Evolutionary conservation across 805 yeast species (phyloP).

Genomic region (Saturnispora gosingensis): DNA sequence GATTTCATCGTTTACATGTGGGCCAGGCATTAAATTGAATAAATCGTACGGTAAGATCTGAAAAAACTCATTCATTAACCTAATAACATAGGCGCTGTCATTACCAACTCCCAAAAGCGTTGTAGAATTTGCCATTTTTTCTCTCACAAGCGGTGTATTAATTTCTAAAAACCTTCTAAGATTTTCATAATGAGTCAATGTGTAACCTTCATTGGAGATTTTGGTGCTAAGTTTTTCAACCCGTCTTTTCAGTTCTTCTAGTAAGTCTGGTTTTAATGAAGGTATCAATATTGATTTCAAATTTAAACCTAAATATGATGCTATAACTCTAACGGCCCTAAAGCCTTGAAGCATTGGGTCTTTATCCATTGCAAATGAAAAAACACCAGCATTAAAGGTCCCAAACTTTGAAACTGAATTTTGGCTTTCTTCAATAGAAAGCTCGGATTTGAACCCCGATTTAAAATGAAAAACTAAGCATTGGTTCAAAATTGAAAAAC

Average conservation of each 20-base stretch:
- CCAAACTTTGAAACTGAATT: constrained; percentile 8
- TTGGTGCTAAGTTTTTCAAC: constrained; percentile 3
- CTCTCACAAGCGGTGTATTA: constrained; percentile 1
- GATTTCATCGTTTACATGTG: neutral
- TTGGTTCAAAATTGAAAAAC: constrained; percentile 6
- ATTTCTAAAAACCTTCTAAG: constrained; percentile 4
- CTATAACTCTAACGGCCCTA: constrained; percentile 1
- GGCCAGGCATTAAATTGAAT: constrained; percentile 2
- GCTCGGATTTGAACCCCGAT: constrained; percentile 4
- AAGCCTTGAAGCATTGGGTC: neutral
- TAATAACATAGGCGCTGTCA: constrained; percentile 8
- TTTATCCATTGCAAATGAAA: constrained; percentile 7
- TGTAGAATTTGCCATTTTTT: neutral
- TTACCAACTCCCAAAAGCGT: constrained; percentile 7
- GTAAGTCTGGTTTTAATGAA: neutral
- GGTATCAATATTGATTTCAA: constrained; percentile 5
- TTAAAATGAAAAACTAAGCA: constrained; percentile 12
- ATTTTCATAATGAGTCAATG: constrained; percentile 8
- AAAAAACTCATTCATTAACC: constrained; percentile 9
- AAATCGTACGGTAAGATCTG: constrained; percentile 11
- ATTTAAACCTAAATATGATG: constrained; percentile 2
- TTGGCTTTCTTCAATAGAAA: constrained; percentile 3
- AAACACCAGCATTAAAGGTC: constrained; percentile 11
- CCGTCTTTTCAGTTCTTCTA: constrained; percentile 6
- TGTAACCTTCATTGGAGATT: neutral